Evolutionary conservation across 176 grass and related monocot genomes (phyloP).

Genomic region (Triticum timopheevii): DNA sequence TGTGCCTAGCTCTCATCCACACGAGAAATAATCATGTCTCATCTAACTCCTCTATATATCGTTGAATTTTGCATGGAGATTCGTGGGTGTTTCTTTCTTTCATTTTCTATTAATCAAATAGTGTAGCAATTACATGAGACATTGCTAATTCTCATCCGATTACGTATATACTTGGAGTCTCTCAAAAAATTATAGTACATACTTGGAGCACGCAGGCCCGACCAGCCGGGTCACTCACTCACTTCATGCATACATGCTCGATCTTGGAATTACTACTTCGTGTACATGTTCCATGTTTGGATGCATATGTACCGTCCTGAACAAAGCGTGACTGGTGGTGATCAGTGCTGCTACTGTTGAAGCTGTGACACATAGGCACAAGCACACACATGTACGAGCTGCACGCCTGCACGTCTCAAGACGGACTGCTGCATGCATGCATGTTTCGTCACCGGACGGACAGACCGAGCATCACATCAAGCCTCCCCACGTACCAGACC

Average conservation of each 20-base stretch:
- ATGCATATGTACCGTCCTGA: not conserved
- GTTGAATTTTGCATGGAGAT: too few relatives aligned
- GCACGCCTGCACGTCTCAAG: not conserved
- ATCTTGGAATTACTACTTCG: not conserved
- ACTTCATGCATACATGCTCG: not conserved
- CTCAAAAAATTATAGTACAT: too few relatives aligned
- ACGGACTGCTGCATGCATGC: not conserved
- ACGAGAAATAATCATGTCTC: too few relatives aligned
- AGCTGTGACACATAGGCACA: not conserved
- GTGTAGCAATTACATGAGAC: too few relatives aligned
- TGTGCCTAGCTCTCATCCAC: too few relatives aligned
- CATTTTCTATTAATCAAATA: too few relatives aligned
- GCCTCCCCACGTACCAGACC: not conserved
- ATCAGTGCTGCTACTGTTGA: not conserved
- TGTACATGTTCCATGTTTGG: not conserved
- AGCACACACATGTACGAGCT: not conserved
- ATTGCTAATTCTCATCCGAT: too few relatives aligned
- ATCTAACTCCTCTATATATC: too few relatives aligned
- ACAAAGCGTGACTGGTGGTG: not conserved
- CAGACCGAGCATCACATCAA: slow-evolving; percentile 19
- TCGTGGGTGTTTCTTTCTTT: too few relatives aligned
- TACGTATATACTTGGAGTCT: too few relatives aligned
- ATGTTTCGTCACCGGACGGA: not conserved
- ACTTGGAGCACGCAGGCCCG: not conserved
- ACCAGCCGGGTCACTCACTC: not conserved